A percentile compares a stretch with the other conserved stretches of the same genome.
Conservation (phyloP, 129 eudicot genomes). For the Chrysanthemum seticuspe region DNA sequence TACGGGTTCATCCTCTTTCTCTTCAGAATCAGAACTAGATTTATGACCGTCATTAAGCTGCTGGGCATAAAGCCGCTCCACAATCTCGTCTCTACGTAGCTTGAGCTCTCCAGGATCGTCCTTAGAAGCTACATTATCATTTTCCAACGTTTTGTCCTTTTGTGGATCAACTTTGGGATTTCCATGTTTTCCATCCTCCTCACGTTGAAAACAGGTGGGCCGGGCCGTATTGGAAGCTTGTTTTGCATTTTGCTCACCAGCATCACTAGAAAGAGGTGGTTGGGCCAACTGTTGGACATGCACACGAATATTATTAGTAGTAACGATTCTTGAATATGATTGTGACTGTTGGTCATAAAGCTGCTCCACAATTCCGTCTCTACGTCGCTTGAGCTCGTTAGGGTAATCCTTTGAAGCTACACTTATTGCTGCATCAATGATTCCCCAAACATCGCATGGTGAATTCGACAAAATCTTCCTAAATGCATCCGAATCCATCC, state of each 20-base stretch:
- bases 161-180: conserved; percentile 1
- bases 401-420: conserved; percentile 57
- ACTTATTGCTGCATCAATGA: conserved; percentile 67
- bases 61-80: too few species aligned
- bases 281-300: conserved; percentile 16
- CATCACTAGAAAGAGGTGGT: conserved; percentile 8
- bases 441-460: conserved; percentile 54
- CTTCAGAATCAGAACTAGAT: conserved; percentile 26
- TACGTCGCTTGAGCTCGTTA: too few species aligned
- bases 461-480: conserved; percentile 54
- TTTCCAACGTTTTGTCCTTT: too few species aligned
- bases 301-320: conserved; percentile 35
- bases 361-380: too few species aligned
- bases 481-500: conserved; percentile 69
- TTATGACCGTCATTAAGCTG: conserved; percentile 19
- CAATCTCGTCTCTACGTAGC: too few species aligned
- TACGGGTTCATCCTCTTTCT: conserved; percentile 23
- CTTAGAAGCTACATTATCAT: too few species aligned
- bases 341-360: not conserved
- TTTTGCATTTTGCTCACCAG: conserved; percentile 22
- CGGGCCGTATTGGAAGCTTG: conserved; percentile 24
- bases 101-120: too few species aligned
- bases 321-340: conserved; percentile 31
- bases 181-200: conserved; percentile 20
- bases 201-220: conserved; percentile 19